Conservation (phyloP, 768 basidiomycete species). For the Krasilnikovozyma curviuscula region DNA sequence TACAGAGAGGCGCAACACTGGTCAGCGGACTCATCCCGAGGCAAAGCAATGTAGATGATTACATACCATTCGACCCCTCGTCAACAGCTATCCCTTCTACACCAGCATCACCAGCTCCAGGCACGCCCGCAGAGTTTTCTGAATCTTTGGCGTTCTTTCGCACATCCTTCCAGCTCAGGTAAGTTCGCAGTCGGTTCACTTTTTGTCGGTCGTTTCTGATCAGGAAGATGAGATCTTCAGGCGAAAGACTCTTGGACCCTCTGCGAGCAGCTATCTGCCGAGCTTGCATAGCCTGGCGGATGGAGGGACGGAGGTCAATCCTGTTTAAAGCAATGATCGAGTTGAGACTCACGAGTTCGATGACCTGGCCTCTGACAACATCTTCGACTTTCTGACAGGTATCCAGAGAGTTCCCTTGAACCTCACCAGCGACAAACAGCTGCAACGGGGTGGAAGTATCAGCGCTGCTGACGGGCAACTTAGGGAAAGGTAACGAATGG, state of each 20-base stretch:
- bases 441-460: constrained; percentile 21
- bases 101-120: constrained; percentile 57
- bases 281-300: constrained; percentile 57
- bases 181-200: constrained; percentile 78
- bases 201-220: constrained; percentile 86
- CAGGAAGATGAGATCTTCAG: constrained; percentile 90
- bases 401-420: constrained; percentile 68
- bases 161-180: constrained; percentile 93
- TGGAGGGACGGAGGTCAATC: not conserved
- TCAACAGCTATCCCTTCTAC: constrained; percentile 54
- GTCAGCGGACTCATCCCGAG: not conserved
- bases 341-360: constrained; percentile 51
- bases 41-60: not conserved
- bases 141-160: constrained; percentile 77
- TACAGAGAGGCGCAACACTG: constrained; percentile 20
- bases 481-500: not conserved
- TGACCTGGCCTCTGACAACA: constrained; percentile 71
- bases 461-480: not conserved
- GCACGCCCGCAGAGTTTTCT: constrained; percentile 18
- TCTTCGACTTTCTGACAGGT: constrained; percentile 91
- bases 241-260: constrained; percentile 63
- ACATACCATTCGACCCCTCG: not conserved
- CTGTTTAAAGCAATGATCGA: too few species aligned
- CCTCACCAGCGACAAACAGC: constrained; percentile 97
- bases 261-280: constrained; percentile 62